Conservation (phyloP, 2,329 filamentous ascomycete genomes). For the Emmonsiellopsis sp. region DNA sequence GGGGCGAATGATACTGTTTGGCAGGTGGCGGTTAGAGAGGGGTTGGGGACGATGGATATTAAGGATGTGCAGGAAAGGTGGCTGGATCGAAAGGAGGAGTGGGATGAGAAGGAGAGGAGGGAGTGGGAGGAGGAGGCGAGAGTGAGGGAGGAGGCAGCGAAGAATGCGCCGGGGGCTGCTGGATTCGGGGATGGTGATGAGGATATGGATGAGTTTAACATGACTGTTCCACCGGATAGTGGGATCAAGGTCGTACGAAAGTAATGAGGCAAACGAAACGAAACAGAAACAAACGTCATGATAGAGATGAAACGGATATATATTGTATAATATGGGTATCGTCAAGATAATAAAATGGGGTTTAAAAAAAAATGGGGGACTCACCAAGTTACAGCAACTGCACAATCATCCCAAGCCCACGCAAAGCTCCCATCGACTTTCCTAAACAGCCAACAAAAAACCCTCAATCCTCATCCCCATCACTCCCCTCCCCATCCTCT, state of each 20-base stretch:
- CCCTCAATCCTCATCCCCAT: constrained; percentile 32
- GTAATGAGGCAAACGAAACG: constrained; percentile 40
- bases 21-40: constrained; percentile 82
- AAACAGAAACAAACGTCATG: constrained; percentile 8
- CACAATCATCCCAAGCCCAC: not conserved
- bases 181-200: constrained; percentile 22
- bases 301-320: not conserved
- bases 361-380: not conserved
- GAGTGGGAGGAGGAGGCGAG: constrained; percentile 67
- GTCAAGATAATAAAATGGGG: not conserved
- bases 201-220: constrained; percentile 19
- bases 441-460: constrained; percentile 6
- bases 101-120: constrained; percentile 68
- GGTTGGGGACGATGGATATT: constrained; percentile 62
- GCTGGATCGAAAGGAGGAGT: constrained; percentile 82
- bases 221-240: constrained; percentile 44
- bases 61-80: constrained; percentile 91
- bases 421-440: not conserved
- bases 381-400: not conserved
- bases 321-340: not conserved
- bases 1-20: constrained; percentile 95
- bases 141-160: constrained; percentile 30
- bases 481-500: constrained; percentile 37
- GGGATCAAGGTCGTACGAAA: constrained; percentile 66
- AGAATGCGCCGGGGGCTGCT: constrained; percentile 12